Percentiles rank a stretch among this genome's conserved stretches.
Conservation (phyloP, 2,329 filamentous ascomycete species). For the Arthrinium puccinioides region DNA sequence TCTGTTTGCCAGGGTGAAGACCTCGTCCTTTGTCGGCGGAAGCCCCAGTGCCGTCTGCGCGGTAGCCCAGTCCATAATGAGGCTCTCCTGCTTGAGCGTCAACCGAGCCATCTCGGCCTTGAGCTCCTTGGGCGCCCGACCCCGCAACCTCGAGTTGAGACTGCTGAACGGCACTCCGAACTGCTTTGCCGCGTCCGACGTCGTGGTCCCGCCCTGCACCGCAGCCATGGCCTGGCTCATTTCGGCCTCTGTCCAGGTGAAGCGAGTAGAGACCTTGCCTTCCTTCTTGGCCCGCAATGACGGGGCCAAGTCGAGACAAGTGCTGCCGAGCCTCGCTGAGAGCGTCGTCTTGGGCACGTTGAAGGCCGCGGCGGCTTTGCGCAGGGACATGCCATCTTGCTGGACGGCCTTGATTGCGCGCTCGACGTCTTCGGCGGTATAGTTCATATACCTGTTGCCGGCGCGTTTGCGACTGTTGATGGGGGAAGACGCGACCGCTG, state of each 20-base stretch:
- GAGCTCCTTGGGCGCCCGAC: conserved; percentile 11
- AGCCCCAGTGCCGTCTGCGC: conserved; percentile 14
- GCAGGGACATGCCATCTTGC: conserved; percentile 14
- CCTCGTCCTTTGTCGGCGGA: conserved; percentile 16
- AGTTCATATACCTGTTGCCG: conserved; percentile 15
- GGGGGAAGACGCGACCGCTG: no score
- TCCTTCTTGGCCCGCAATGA: conserved; percentile 11
- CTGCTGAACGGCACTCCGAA: conserved; percentile 17
- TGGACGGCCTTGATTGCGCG: conserved; percentile 10
- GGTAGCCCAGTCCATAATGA: conserved; percentile 17
- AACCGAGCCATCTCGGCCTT: conserved; percentile 13
- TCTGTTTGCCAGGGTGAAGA: conserved; percentile 14
- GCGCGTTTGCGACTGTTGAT: no score
- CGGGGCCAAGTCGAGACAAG: no score
- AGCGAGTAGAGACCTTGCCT: conserved; percentile 6
- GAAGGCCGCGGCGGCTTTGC: conserved; percentile 13
- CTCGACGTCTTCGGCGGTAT: conserved; percentile 13
- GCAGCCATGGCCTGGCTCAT: conserved; percentile 13
- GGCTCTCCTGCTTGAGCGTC: conserved; percentile 14
- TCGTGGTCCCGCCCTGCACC: conserved; percentile 8
- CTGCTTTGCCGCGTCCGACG: conserved; percentile 12
- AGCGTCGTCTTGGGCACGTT: conserved; percentile 17
- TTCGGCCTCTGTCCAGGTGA: conserved; percentile 13
- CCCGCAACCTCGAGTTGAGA: conserved; percentile 14
- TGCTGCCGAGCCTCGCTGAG: conserved; percentile 11